phyloP scores from a whole-genome alignment of 2,329 filamentous ascomycete species.

The Pseudocercospora macadamiae region DNA sequence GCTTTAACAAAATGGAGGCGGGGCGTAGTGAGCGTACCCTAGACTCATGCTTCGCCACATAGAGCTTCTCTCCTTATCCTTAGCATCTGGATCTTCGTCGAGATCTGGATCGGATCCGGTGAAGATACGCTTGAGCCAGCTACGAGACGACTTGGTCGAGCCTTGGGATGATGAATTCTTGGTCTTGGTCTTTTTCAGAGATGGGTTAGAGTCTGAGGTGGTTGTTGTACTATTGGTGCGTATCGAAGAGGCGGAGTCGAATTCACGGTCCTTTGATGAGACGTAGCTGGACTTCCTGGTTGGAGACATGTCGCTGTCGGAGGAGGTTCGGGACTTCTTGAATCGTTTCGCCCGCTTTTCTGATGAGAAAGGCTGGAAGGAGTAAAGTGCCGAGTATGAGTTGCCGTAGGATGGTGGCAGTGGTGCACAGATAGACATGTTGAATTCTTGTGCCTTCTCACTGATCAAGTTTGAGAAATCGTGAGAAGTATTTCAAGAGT shows the following conservation, averaged over 20 bases:
- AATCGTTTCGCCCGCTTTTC: no score
- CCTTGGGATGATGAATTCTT: not conserved
- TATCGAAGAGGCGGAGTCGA: not conserved
- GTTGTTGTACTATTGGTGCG: not conserved
- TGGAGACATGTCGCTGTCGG: not conserved
- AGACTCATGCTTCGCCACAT: conserved; percentile 23
- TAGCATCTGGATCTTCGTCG: conserved; percentile 17
- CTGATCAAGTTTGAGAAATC: not conserved
- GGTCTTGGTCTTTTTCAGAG: conserved; percentile 6
- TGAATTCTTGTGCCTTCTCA: not conserved
- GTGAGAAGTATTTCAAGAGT: not conserved
- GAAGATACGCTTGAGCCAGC: conserved; percentile 20
- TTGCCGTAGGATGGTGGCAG: conserved; percentile 1
- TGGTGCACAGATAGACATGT: not conserved
- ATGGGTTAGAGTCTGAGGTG: not conserved
- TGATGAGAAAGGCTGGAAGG: conserved; percentile 2
- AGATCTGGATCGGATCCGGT: not conserved
- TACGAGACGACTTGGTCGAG: conserved; percentile 3
- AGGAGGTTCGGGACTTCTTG: no score
- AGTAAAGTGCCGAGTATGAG: not conserved
- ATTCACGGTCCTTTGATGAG: not conserved
- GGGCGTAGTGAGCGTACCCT: conserved; percentile 17
- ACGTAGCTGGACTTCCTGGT: not conserved
- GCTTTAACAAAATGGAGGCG: not conserved
- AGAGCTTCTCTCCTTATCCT: conserved; percentile 12